phyloP scores from a whole-genome alignment of 768 basidiomycete species.

The Hygrophorus russula region DNA sequence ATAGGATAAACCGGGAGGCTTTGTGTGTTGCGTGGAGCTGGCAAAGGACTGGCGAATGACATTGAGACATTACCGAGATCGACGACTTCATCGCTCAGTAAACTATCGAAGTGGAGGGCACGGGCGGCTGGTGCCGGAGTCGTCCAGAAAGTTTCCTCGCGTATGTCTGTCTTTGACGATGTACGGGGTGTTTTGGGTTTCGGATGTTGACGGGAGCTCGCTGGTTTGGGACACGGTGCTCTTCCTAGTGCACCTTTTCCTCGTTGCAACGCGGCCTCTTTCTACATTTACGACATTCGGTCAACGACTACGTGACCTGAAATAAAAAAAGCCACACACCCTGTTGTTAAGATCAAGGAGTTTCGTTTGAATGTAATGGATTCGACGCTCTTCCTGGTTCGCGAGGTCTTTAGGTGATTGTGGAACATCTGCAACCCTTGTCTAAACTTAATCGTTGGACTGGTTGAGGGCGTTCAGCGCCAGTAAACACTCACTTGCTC shows the following conservation, averaged over 20 bases:
- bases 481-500: constrained; percentile 24
- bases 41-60: constrained; percentile 25
- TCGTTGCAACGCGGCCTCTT: constrained; percentile 9
- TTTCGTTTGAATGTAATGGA: constrained; percentile 25
- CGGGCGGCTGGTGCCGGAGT: constrained; percentile 45
- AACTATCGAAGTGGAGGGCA: constrained; percentile 52
- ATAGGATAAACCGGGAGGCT: background rate
- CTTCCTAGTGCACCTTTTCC: background rate
- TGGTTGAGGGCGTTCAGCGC: background rate
- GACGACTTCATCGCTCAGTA: constrained; percentile 50
- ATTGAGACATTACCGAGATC: constrained; percentile 43
- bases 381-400: constrained; percentile 30
- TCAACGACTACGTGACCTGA: background rate
- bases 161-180: constrained; percentile 14
- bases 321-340: constrained; percentile 15
- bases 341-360: constrained; percentile 28
- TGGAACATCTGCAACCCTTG: constrained; percentile 15
- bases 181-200: constrained; percentile 11
- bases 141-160: constrained; percentile 48
- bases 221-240: background rate
- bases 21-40: constrained; percentile 6
- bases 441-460: constrained; percentile 12
- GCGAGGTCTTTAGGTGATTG: constrained; percentile 23
- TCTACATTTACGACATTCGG: constrained; percentile 12
- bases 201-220: background rate